Conservation (phyloP, 129 eudicot species). For the Glebionis coronaria region DNA sequence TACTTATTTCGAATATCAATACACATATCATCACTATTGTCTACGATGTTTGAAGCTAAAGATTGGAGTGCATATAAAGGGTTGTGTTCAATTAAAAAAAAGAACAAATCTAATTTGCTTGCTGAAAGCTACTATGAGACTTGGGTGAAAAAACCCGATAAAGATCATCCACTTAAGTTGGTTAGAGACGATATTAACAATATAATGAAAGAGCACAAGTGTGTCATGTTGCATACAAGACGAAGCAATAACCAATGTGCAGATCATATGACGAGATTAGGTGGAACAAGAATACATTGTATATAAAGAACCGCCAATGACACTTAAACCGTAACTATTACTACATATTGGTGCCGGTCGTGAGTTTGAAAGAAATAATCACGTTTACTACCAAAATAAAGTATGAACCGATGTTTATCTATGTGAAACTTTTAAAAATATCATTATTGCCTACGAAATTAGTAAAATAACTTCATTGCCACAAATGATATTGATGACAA, state of each 20-base stretch:
- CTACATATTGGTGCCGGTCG: background rate
- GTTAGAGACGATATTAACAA: background rate
- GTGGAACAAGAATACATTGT: background rate
- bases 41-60: background rate
- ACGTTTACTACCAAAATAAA: too few relatives aligned
- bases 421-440: too few relatives aligned
- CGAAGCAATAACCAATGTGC: conserved; percentile 12
- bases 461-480: too few relatives aligned
- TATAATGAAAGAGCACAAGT: background rate
- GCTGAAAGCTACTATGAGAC: background rate
- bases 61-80: conserved; percentile 1
- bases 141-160: background rate
- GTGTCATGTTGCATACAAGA: background rate
- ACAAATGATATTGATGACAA: too few relatives aligned
- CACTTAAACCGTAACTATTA: conserved; percentile 9
- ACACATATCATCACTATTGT: too few relatives aligned
- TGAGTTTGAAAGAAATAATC: background rate
- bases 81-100: background rate
- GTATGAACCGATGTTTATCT: too few relatives aligned
- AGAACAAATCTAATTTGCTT: background rate
- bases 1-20: too few relatives aligned
- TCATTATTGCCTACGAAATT: too few relatives aligned
- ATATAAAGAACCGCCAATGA: background rate
- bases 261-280: conserved; percentile 8
- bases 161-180: background rate